Evolutionary conservation across 768 basidiomycete species (phyloP).

Genomic region (Mycena haematopus): DNA sequence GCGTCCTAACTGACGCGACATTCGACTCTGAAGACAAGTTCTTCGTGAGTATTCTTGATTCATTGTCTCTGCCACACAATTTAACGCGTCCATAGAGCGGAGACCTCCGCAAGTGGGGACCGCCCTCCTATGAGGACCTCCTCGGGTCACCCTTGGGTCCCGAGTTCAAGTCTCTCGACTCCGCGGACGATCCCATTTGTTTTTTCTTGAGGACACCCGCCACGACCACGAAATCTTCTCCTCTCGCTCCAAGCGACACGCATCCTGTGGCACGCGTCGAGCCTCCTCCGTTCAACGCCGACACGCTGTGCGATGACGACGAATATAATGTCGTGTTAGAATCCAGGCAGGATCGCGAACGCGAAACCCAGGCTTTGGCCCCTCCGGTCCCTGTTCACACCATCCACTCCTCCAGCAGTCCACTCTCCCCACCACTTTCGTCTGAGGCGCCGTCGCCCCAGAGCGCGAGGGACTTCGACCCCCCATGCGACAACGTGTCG

Average conservation of each 20-base stretch:
- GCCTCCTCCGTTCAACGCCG: too few species aligned
- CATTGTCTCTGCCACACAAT: not conserved
- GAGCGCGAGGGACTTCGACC: not conserved
- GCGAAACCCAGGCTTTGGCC: too few species aligned
- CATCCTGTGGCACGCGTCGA: too few species aligned
- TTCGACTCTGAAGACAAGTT: not conserved
- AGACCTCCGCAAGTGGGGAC: not conserved
- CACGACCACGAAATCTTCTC: too few species aligned
- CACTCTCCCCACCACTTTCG: not conserved
- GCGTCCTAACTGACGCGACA: not conserved
- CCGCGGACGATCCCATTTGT: too few species aligned
- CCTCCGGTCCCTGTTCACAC: too few species aligned
- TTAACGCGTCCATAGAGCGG: not conserved
- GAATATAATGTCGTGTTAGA: too few species aligned
- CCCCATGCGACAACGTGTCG: not conserved
- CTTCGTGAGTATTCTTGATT: not conserved
- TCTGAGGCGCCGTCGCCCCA: constrained; percentile 1
- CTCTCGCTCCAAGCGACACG: too few species aligned
- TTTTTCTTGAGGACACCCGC: not conserved
- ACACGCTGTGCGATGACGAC: too few species aligned
- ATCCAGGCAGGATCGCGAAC: not conserved
- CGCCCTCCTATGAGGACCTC: not conserved
- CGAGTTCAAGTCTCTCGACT: not conserved
- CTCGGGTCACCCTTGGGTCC: not conserved
- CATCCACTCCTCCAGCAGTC: not conserved